phyloP scores from a whole-genome alignment of 345 rosid genomes.

The Raphanus sativus region DNA sequence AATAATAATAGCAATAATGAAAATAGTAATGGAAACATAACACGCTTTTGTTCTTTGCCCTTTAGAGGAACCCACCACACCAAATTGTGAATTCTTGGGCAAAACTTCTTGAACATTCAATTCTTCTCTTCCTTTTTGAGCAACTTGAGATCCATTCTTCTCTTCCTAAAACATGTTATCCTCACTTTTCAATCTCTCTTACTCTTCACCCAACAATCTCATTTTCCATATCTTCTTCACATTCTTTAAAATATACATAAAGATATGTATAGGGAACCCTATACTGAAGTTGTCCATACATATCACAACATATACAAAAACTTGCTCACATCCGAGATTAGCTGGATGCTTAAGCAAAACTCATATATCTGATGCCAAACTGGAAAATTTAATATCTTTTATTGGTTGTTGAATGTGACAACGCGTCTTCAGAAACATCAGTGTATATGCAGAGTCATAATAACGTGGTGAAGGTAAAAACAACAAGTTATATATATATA shows the following conservation, averaged over 20 bases:
- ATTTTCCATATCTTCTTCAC: slow-evolving; percentile 1
- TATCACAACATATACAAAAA: background rate
- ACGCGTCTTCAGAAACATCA: slow-evolving; percentile 25
- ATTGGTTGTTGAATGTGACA: slow-evolving; percentile 23
- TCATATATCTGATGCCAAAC: background rate
- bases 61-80: slow-evolving; percentile 38
- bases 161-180: slow-evolving; percentile 36
- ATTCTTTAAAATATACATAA: background rate
- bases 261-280: background rate
- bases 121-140: slow-evolving; percentile 25
- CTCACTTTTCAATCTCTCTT: slow-evolving; percentile 26
- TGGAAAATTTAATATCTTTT: background rate
- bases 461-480: slow-evolving; percentile 21
- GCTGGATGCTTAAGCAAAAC: slow-evolving; percentile 1
- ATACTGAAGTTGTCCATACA: background rate
- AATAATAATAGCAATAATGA: background rate
- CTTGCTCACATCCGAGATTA: background rate
- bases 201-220: slow-evolving; percentile 23
- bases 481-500: background rate
- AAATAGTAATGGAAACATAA: slow-evolving; percentile 40
- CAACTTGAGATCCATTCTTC: background rate
- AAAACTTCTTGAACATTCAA: slow-evolving; percentile 38
- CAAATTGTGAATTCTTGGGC: slow-evolving; percentile 32
- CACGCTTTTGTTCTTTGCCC: slow-evolving; percentile 37
- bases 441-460: background rate